Base-by-base conservation (phyloP, 176 grass and related monocot species). In the Aechmea fasciata region DNA sequence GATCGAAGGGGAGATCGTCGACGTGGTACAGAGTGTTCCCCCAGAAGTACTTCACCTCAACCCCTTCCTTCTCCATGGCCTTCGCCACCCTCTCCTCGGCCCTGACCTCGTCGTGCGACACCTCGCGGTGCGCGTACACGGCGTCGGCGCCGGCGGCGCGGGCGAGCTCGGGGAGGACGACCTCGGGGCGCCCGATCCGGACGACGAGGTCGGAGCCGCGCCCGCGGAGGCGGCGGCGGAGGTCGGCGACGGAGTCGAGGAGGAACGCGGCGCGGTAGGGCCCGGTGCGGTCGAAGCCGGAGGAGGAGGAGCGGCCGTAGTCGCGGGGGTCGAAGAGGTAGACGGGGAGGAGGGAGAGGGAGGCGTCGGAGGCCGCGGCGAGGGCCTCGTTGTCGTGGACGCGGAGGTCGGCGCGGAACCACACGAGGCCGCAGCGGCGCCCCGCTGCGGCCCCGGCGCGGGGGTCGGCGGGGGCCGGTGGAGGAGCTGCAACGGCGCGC, bases 1-100 rank as follows among this genome's bases (percentile, higher is more conserved):
- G 74, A 64, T 15, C 63, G 49, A 93, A 99, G 12, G 89, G 87
- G n/a, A 99, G 81, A 65, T 93, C 87, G 2, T 99, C 94, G 51
- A 97, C 41, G 68, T 97, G 89, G 75, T 90, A 90, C 62, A 93
- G 73, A 20, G 89, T 97, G 79, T 89, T 97, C 50, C 89, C 94
- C 89, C 89, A 97, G 77, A 97, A 93, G 77, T 93, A 97, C 77
- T 97, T 97, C 48, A 97, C 79, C 71, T 97, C 80, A 50, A 97
- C 63, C 25, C 94, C 94, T 52, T 97, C 86, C 75, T 85, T 87
- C 83, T 97, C 84, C 55, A 87, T 79, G 18, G 86, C 94, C 77
- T 90, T 85, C 48, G 53, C 75, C 57, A 97, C 89, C 64, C 51
- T 85, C 48, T 97, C 86, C 77, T 90, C 89, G 23, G 82, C 68